phyloP scores from a whole-genome alignment of 306 rosid species.

The Aeschynomene evenia region DNA sequence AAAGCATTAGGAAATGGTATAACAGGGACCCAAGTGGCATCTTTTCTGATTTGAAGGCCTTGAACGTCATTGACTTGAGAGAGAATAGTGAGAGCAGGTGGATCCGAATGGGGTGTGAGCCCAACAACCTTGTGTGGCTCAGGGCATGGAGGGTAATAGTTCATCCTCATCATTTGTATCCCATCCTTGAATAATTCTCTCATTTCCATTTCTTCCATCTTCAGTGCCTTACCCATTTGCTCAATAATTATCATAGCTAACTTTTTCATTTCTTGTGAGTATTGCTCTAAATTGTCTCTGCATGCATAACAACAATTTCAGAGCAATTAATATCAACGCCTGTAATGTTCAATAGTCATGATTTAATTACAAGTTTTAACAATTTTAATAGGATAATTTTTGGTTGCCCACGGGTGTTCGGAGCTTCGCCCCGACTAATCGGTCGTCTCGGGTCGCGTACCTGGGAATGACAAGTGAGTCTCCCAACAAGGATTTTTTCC shows the following conservation, averaged over 20 bases:
- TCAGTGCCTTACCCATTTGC: conserved; percentile 25
- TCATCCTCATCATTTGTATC: conserved; percentile 34
- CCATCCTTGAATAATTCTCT: conserved; percentile 33
- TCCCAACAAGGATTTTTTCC: too few relatives aligned
- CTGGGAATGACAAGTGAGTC: too few relatives aligned
- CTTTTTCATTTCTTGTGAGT: conserved; percentile 21
- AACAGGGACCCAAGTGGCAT: conserved; percentile 38
- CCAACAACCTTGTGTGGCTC: conserved; percentile 44
- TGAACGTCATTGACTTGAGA: conserved; percentile 37
- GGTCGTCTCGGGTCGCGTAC: too few relatives aligned
- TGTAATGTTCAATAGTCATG: too few relatives aligned
- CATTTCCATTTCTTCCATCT: conserved; percentile 30
- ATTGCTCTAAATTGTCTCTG: conserved; percentile 45
- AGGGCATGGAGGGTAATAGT: conserved; percentile 52
- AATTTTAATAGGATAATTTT: too few relatives aligned
- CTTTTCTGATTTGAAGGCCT: conserved; percentile 44
- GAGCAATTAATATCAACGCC: too few relatives aligned
- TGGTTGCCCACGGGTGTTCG: too few relatives aligned
- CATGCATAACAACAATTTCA: background rate
- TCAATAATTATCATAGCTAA: conserved; percentile 24
- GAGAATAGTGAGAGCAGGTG: conserved; percentile 37
- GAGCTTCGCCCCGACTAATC: too few relatives aligned
- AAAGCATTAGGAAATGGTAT: conserved; percentile 44
- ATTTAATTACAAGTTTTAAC: too few relatives aligned
- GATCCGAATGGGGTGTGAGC: conserved; percentile 53